Evolutionary conservation across 2,329 filamentous ascomycete genomes (phyloP).

Genomic region (Paracamarosporium sp.): DNA sequence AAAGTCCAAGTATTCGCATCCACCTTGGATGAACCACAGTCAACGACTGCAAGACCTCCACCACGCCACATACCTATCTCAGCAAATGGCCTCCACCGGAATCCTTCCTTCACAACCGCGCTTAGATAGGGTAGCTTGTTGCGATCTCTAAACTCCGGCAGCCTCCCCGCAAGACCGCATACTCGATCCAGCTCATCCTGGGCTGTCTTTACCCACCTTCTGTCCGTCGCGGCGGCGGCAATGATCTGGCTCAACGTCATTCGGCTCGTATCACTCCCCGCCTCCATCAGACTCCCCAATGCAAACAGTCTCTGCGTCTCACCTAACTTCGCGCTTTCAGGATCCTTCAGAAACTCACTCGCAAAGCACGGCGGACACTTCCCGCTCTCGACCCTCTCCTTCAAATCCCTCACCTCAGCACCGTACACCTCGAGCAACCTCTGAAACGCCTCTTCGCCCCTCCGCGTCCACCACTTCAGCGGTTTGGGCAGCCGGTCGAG

Average conservation of each 20-base stretch:
- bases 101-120: constrained; percentile 25
- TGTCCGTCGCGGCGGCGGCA: constrained; percentile 25
- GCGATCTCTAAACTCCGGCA: constrained; percentile 23
- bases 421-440: constrained; percentile 29
- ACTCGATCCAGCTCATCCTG: constrained; percentile 24
- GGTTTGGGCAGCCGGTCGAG: constrained; percentile 36
- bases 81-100: constrained; percentile 27
- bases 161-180: constrained; percentile 19
- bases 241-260: constrained; percentile 26
- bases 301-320: constrained; percentile 46
- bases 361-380: constrained; percentile 52
- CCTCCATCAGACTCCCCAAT: constrained; percentile 36
- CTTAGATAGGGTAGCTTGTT: constrained; percentile 17
- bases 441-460: constrained; percentile 27
- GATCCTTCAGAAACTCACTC: constrained; percentile 48
- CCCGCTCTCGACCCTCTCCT: constrained; percentile 34
- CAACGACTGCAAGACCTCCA: background rate
- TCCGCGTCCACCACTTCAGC: constrained; percentile 38
- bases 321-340: constrained; percentile 28
- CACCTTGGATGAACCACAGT: background rate
- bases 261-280: constrained; percentile 30
- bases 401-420: constrained; percentile 24
- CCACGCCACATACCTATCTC: constrained; percentile 19
- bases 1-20: background rate
- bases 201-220: constrained; percentile 25